phyloP scores from a whole-genome alignment of 805 yeast genomes.

The Barnettozyma salicaria region DNA sequence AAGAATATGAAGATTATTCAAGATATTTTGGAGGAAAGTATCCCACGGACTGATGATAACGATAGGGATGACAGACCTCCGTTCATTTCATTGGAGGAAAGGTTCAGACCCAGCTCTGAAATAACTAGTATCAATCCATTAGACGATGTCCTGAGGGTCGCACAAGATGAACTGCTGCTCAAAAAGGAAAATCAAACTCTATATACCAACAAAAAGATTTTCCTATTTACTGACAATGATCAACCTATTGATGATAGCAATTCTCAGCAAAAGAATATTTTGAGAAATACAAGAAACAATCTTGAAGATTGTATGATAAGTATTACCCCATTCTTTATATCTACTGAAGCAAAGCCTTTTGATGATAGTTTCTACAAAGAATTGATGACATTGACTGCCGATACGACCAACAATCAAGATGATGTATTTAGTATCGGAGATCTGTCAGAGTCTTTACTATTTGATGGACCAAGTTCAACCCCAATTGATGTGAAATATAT shows the following conservation, averaged over 20 bases:
- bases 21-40: slow-evolving; percentile 43
- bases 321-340: slow-evolving; percentile 60
- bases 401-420: slow-evolving; percentile 14
- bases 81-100: slow-evolving; percentile 23
- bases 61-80: slow-evolving; percentile 11
- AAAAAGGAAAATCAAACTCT: slow-evolving; percentile 34
- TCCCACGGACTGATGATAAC: too few relatives aligned
- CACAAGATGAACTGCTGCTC: slow-evolving; percentile 50
- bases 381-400: slow-evolving; percentile 34
- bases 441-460: slow-evolving; percentile 16
- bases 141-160: slow-evolving; percentile 40
- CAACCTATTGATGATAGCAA: slow-evolving; percentile 47
- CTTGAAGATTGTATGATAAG: slow-evolving; percentile 46
- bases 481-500: slow-evolving; percentile 40
- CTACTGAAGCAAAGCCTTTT: slow-evolving; percentile 32
- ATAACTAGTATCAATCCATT: slow-evolving; percentile 28
- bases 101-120: slow-evolving; percentile 26
- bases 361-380: slow-evolving; percentile 48
- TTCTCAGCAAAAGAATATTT: slow-evolving; percentile 35
- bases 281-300: slow-evolving; percentile 56
- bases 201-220: slow-evolving; percentile 52
- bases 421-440: slow-evolving; percentile 9
- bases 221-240: slow-evolving; percentile 73
- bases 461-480: slow-evolving; percentile 36
- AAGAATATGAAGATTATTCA: slow-evolving; percentile 51